phyloP scores from a whole-genome alignment of 371 early-diverging fungal species.

The Mortierella sp. region DNA sequence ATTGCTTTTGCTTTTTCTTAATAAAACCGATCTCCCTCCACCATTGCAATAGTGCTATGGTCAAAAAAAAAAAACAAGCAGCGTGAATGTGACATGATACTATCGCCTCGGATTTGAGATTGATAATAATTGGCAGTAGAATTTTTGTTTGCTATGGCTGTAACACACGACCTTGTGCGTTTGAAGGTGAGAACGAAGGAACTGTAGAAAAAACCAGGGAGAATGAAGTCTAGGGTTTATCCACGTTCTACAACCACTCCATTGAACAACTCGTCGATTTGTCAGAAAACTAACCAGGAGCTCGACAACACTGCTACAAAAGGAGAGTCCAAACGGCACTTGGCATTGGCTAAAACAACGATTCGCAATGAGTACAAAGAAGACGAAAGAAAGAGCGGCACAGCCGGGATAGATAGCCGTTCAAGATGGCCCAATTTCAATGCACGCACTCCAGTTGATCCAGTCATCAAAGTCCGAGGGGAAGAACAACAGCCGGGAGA shows the following conservation, averaged over 20 bases:
- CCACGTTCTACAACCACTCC: background rate
- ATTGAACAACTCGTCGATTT: background rate
- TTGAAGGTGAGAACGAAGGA: background rate
- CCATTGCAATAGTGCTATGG: constrained; percentile 89
- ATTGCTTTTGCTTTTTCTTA: constrained; percentile 20
- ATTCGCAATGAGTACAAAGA: background rate
- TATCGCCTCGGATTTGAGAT: background rate
- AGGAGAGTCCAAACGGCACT: too few species aligned
- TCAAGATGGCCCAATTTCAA: background rate
- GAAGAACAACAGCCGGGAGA: background rate
- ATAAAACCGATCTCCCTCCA: constrained; percentile 5
- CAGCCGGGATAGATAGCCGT: background rate
- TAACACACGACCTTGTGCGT: background rate
- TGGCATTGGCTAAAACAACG: background rate
- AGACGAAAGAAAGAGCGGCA: background rate
- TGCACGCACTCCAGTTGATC: constrained; percentile 4
- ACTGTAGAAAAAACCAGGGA: background rate
- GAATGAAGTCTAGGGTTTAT: background rate
- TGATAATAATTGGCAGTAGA: too few species aligned
- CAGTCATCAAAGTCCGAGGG: constrained; percentile 4
- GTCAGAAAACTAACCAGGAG: background rate
- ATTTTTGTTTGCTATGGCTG: background rate
- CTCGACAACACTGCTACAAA: too few species aligned
- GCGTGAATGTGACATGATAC: background rate
- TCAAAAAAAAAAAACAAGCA: constrained; percentile 84